Percentiles rank a stretch among this genome's conserved stretches.
Conservation (phyloP, 2,329 filamentous ascomycete genomes). For the Aspergillus caelatus region DNA sequence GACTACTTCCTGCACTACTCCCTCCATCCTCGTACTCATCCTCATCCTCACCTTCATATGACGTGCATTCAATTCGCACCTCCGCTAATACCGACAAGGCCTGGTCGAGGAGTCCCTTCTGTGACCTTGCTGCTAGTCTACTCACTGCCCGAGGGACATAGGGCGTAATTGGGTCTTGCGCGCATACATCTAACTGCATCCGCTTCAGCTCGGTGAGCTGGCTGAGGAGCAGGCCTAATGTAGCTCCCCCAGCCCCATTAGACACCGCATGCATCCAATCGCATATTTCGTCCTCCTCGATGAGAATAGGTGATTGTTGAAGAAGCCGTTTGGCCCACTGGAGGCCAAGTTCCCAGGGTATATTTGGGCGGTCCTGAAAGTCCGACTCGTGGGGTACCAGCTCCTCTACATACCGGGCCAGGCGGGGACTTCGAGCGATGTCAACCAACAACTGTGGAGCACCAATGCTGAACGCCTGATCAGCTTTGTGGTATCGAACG, state of each 20-base stretch:
- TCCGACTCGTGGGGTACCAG: neutral
- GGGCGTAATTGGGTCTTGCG: neutral
- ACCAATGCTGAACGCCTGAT: neutral
- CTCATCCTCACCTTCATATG: neutral
- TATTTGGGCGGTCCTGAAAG: neutral
- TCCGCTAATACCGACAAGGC: neutral
- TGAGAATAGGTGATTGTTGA: neutral
- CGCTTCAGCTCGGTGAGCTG: neutral
- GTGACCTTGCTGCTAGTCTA: neutral
- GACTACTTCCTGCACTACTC: neutral
- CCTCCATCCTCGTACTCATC: neutral
- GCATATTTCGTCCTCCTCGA: neutral
- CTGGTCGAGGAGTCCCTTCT: neutral
- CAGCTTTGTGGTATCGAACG: neutral
- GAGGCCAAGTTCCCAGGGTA: neutral
- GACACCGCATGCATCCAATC: neutral
- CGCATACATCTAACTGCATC: neutral
- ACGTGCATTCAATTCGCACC: neutral
- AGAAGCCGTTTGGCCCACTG: neutral
- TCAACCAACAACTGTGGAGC: neutral
- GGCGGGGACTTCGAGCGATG: neutral
- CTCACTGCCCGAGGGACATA: neutral
- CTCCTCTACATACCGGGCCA: neutral
- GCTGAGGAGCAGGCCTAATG: neutral
- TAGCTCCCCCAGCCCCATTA: neutral